Conservation (phyloP, 1,139 yeast species). For the Pichia sp. region DNA sequence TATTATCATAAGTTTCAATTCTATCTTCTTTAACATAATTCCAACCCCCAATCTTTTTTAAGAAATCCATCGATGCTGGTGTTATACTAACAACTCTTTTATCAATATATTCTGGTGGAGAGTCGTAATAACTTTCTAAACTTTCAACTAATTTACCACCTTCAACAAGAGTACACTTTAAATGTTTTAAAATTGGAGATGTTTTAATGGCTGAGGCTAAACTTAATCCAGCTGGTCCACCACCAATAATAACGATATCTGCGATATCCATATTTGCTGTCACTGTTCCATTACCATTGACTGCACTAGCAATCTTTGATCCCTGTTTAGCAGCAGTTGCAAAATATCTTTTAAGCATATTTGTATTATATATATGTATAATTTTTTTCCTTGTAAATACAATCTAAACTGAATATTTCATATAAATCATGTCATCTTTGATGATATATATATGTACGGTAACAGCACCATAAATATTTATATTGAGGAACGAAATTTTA, state of each 20-base stretch:
- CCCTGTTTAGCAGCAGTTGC: conserved; percentile 23
- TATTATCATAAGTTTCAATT: conserved; percentile 70
- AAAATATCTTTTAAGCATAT: conserved; percentile 27
- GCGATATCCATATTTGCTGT: conserved; percentile 23
- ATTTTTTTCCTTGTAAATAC: too few relatives aligned
- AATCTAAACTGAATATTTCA: too few relatives aligned
- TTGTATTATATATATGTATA: too few relatives aligned
- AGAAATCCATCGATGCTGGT: conserved; percentile 64
- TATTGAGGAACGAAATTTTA: too few relatives aligned
- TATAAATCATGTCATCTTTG: too few relatives aligned
- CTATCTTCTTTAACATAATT: conserved; percentile 60
- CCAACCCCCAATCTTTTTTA: conserved; percentile 74
- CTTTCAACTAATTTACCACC: conserved; percentile 49
- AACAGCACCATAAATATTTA: too few relatives aligned
- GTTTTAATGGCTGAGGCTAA: conserved; percentile 69
- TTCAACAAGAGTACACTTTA: conserved; percentile 68
- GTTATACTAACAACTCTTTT: conserved; percentile 85
- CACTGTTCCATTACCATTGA: too few relatives aligned
- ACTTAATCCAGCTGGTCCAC: conserved; percentile 96
- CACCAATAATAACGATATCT: conserved; percentile 89
- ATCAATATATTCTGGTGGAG: conserved; percentile 58
- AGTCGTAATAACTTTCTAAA: conserved; percentile 44
- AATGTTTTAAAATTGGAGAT: conserved; percentile 53
- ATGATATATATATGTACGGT: too few relatives aligned
- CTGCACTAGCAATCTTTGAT: too few relatives aligned